These are phyloP conservation scores for Pseudogymnoascus pannorum DNA, from an alignment of 2,329 filamentous ascomycete genomes.

Conservation along the genomic window DNA sequence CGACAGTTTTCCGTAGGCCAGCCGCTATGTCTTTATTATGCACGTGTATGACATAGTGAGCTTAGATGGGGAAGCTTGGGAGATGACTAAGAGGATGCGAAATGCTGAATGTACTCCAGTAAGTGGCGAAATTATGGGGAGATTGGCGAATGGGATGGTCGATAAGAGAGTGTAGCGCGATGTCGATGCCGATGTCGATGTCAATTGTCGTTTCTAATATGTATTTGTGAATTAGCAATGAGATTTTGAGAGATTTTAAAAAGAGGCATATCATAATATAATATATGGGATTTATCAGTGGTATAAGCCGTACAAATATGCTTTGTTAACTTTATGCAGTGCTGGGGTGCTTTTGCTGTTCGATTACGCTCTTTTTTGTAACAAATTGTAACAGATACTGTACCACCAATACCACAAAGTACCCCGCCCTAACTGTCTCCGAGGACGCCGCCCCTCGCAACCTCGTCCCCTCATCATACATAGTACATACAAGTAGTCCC, in stretches of 20 bases:
- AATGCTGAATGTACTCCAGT: too few relatives aligned
- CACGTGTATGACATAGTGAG: neutral
- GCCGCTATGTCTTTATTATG: neutral
- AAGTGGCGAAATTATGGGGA: neutral
- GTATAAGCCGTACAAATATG: neutral
- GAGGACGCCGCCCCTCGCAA: neutral
- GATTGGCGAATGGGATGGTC: neutral
- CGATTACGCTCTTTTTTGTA: neutral
- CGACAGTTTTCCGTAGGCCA: neutral
- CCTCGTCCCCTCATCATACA: neutral
- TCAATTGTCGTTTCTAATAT: neutral
- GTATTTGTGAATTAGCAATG: neutral
- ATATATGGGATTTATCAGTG: neutral
- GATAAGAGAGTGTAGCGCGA: neutral
- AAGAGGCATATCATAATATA: neutral
- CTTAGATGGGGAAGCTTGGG: neutral
- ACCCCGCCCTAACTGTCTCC: neutral
- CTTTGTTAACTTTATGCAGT: neutral
- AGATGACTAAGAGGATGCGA: neutral
- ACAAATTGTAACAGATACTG: neutral
- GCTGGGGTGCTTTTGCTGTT: too few relatives aligned
- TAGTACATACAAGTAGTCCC: neutral
- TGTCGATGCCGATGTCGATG: too few relatives aligned
- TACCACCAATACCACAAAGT: neutral
- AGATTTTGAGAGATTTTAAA: neutral